These are phyloP conservation scores for Botrytis tulipae DNA, from an alignment of 2,329 filamentous ascomycete genomes.

Conservation along the genomic window DNA sequence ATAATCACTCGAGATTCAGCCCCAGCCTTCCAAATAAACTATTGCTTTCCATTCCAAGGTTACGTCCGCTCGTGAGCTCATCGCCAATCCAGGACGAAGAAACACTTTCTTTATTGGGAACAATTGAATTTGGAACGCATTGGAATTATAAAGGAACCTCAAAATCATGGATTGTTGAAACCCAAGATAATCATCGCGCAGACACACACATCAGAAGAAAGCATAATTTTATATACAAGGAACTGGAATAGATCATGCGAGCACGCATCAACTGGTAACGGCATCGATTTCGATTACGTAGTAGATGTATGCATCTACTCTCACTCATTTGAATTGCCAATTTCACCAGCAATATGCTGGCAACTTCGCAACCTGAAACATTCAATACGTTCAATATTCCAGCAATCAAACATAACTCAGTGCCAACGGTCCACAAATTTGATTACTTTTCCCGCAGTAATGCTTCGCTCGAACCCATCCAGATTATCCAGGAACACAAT, in stretches of 20 bases:
- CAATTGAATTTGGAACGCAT: too few relatives aligned
- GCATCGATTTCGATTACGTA: not conserved
- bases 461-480: conserved; percentile 1
- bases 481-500: not conserved
- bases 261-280: not conserved
- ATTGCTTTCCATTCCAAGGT: too few relatives aligned
- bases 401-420: not conserved
- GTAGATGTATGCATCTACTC: too few relatives aligned
- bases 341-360: not conserved
- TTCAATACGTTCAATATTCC: not conserved
- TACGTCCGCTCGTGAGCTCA: too few relatives aligned
- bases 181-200: too few relatives aligned
- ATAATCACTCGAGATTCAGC: not conserved
- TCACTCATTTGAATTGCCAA: not conserved
- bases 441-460: conserved; percentile 1
- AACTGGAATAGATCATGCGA: not conserved
- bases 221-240: not conserved
- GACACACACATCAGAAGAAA: not conserved
- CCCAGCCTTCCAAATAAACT: too few relatives aligned
- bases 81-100: not conserved
- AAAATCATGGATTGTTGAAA: not conserved
- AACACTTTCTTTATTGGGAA: not conserved
- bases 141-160: too few relatives aligned
- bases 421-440: conserved; percentile 9
- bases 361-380: not conserved